Base-by-base conservation (phyloP, 2,329 filamentous ascomycete genomes). In the Xylaria polymorpha region DNA sequence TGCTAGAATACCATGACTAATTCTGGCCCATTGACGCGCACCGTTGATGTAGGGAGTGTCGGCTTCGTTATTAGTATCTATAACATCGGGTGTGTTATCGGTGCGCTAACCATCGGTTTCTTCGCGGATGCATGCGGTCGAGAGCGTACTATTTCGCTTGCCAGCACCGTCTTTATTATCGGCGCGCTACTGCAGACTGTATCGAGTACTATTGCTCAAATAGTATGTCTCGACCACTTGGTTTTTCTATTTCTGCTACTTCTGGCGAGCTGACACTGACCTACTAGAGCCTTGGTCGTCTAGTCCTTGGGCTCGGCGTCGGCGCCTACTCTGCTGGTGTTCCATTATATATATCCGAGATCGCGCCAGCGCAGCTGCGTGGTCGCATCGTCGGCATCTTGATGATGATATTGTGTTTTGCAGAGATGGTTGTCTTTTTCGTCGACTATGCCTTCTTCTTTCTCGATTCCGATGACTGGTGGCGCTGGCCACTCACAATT, bases 401-500 rank as follows among this genome's bases (percentile, higher is more conserved):
- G 53, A 68, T 76, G 51, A 79, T 79, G 77, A 78, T 79, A 32
- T 71, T 78, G 15, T 77, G 77, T 29, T 75, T 78, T 29, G 77
- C 72, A 3, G 77, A 79, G 58, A 77, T 79, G 76, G 73, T 75
- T 3, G 76, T 77, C 20, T 78, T 78, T 69, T 77, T 72, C 59
- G 67, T 76, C 25, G 74, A 77, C 32, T 77, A 77, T 53, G 75
- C 68, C 29, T 77, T 75, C 56, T 77, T 74, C 50, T 76, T 77
- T 61, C 69, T 78, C 18, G 56, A 72, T 44, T 75, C 74, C 7
- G 69, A 75, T 51, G 67, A 73, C 65, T 78, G 76, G 76, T 81
- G 79, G 79, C 78, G 78, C 9, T 74, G 80, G 39, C 76, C 78
- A 2, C 77, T 81, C 29, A 78, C 77, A 2, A 76, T 81, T 62